Percentiles rank a stretch among this genome's conserved stretches.
Evolutionary conservation across 192 early-diverging fungal genomes (phyloP).

Genomic region (Backusella liffmaniae): DNA sequence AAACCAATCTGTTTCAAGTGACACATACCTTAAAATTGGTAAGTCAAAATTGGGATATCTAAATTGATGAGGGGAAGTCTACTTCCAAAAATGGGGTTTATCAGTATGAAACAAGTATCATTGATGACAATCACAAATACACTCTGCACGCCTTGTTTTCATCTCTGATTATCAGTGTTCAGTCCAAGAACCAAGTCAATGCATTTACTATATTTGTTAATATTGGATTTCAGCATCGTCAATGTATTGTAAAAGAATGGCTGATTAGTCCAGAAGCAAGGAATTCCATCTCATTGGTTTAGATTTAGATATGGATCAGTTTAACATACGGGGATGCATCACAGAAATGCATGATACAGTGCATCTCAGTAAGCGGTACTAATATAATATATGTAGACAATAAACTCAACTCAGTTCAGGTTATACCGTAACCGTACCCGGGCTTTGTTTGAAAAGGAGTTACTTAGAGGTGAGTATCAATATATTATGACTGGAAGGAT

Average conservation of each 20-base stretch:
- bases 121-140: background rate
- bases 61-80: background rate
- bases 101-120: background rate
- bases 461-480: background rate
- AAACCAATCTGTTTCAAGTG: background rate
- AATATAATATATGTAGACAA: background rate
- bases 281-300: background rate
- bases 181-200: background rate
- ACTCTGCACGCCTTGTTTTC: background rate
- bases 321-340: background rate
- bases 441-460: background rate
- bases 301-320: background rate
- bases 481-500: background rate
- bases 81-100: background rate
- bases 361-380: too few species aligned
- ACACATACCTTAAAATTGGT: conserved; percentile 1
- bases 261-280: background rate
- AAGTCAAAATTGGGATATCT: background rate
- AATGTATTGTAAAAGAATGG: background rate
- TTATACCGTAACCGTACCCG: background rate
- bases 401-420: background rate
- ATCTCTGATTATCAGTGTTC: background rate
- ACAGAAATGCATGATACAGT: background rate
- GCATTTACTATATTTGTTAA: background rate
- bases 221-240: background rate